phyloP scores from a whole-genome alignment of 2,329 filamentous ascomycete species.

The Verticillium zaregamsianum region DNA sequence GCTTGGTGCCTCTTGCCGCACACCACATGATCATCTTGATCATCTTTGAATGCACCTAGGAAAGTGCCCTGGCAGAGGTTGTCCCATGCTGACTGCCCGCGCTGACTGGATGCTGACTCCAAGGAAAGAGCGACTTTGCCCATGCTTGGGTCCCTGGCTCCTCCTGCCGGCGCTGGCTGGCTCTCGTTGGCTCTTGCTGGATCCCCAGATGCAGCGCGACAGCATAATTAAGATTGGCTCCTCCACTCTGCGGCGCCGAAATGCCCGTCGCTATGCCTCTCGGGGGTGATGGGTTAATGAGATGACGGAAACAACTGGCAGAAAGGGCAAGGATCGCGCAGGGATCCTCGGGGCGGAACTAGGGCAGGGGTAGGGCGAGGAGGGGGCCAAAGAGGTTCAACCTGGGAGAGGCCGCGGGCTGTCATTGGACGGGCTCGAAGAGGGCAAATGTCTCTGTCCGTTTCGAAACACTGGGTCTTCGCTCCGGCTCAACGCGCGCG shows the following conservation, averaged over 20 bases:
- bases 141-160: not conserved
- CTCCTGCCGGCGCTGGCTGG: not conserved
- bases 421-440: not conserved
- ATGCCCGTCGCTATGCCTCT: not conserved
- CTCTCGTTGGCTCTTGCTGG: not conserved
- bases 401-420: not conserved
- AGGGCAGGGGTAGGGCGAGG: not conserved
- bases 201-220: not conserved
- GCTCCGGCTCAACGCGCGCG: not conserved
- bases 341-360: not conserved
- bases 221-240: not conserved
- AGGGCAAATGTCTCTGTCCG: not conserved
- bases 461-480: conserved; percentile 4
- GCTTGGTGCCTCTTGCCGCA: no score
- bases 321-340: conserved; percentile 3
- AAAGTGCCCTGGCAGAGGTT: no score
- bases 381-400: not conserved
- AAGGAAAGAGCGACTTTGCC: not conserved
- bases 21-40: not conserved
- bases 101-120: not conserved
- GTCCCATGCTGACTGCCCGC: not conserved
- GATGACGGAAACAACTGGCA: conserved; percentile 1
- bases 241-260: not conserved
- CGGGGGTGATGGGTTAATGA: not conserved
- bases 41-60: not conserved